Evolutionary conservation across 441 rosid genomes (phyloP), one percentile per base, ranked within the genome.

Genomic region (Erodium trifolium): DNA sequence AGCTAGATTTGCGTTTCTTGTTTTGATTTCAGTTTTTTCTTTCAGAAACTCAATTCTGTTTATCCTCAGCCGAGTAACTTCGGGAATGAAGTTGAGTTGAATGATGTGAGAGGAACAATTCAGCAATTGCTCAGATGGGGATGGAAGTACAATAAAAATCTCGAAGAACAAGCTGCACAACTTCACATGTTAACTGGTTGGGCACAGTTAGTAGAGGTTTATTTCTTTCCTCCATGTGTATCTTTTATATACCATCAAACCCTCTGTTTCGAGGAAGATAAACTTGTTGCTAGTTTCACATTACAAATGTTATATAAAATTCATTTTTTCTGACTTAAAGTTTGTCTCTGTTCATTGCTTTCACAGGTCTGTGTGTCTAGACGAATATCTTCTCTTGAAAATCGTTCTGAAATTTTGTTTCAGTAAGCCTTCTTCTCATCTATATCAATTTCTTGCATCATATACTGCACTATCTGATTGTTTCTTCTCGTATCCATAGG

Each of bases 151-250:
- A 91, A 94, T 77, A 88, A 84, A 74, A 94, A 92, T 83, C 98
- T 94, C 63, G 98, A 94, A 84, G 99, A 94, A 75, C 97, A 90
- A 79, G 97, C 96, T 76, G 98, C 97, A 74, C 98, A 94, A 76
- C 98, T 92, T 80, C 99, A 94, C 77, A 92, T 90, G 98, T 83
- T 94, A 80, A 83, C 92, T 75, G 99, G 92, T 68, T 94, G 99
- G 98, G 87, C 98, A 69, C 98, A 90, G 72, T 81, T 90, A 76
- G 94, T 86, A 71, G 98, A 94, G 99, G 98, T 93, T 69, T 45
- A 53, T 71, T 31, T 59, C 74, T 77, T 69, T 72, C 65, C 73
- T 74, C 60, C 67, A 68, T 7, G 34, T 63, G 17, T 17, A 55
- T 37, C 10, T 59, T 45, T 67, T 14, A 60, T 65, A 16, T 65